Base-by-base conservation (phyloP, 176 grass and related monocot species). In the Eleusine coracana region DNA sequence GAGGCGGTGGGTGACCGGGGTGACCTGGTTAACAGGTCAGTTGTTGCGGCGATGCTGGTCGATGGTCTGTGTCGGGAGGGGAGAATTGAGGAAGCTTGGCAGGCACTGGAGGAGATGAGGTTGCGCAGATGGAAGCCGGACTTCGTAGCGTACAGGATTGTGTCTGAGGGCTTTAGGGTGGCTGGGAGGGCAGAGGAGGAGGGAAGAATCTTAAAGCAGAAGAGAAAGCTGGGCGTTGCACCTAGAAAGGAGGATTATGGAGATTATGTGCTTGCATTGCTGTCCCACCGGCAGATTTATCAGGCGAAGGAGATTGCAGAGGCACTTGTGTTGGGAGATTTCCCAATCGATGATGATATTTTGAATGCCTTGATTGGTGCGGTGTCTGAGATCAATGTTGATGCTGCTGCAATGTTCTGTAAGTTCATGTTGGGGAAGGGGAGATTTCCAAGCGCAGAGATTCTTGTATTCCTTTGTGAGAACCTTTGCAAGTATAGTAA, bases 111-210 rank as follows among this genome's bases (percentile, higher is more conserved):
- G 25, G 90, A 95, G 4, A 84, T 95, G 56, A 89, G 87, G 65
- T 42, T 46, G 0, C 76, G 78, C 13, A 80, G 85, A 7, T 98
- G 86, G 64, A 98, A 95, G 70, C 92, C 96, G 0, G 92, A 95
- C 88, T 98, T 98, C 77, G 88, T 95, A 3, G 90, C 95, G 0
- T 95, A 95, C 79, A 88, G 95, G 78, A 82, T 91, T 74, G 96
- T 95, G 74, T 91, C 96, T 0, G 88, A 91, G 82, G 79, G 83
- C 41, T 98, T 93, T 80, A 85, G 39, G 69, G n/a, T 29, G 31
- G 82, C 56, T 0, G 83, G 86, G 41, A 88, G 83, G 63, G 27
- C 52, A 5, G 90, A 95, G 5, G 92, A 98, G 74, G 86, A 90
- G 84, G 76, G 39, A 29, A 91, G 63, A 78, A 90, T 98, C 51